Percentiles rank a stretch among this genome's conserved stretches.
phyloP scores from a whole-genome alignment of 768 basidiomycete species.

The Panaeolus papilionaceus region DNA sequence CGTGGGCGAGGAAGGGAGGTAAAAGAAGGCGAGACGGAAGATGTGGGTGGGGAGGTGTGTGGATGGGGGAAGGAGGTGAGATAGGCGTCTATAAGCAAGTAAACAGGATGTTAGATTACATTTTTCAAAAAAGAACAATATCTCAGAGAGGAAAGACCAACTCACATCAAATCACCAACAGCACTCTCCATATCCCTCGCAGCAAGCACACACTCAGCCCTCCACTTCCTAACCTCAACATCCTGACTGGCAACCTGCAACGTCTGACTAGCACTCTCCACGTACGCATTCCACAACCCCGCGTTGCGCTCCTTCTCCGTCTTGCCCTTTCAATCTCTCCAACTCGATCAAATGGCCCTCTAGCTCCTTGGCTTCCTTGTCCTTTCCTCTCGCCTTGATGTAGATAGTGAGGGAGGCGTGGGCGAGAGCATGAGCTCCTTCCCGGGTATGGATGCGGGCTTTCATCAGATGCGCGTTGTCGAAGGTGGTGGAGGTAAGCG shows the following conservation, averaged over 20 bases:
- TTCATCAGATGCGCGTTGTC: slow-evolving; percentile 87
- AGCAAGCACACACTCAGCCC: slow-evolving; percentile 80
- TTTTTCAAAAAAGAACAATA: background rate
- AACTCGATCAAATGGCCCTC: slow-evolving; percentile 64
- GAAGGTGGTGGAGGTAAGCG: slow-evolving; percentile 74
- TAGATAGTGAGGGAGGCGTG: slow-evolving; percentile 63
- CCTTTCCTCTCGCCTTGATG: slow-evolving; percentile 49
- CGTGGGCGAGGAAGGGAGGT: slow-evolving; percentile 61
- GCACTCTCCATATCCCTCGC: slow-evolving; percentile 84
- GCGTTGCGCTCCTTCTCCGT: slow-evolving; percentile 66
- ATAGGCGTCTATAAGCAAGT: slow-evolving; percentile 64
- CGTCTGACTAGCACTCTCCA: slow-evolving; percentile 75
- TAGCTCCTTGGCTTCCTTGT: slow-evolving; percentile 61
- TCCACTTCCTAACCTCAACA: slow-evolving; percentile 67
- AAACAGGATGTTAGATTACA: too few species aligned
- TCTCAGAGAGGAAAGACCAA: slow-evolving; percentile 20
- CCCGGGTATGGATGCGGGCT: slow-evolving; percentile 82
- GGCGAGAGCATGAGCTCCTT: slow-evolving; percentile 77
- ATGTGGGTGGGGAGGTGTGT: slow-evolving; percentile 70
- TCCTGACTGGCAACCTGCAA: slow-evolving; percentile 76
- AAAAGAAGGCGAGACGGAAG: slow-evolving; percentile 83
- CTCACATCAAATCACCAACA: slow-evolving; percentile 78
- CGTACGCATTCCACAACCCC: slow-evolving; percentile 81
- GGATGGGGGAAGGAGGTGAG: slow-evolving; percentile 75
- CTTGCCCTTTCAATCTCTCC: slow-evolving; percentile 62